phyloP scores from a whole-genome alignment of 2,329 filamentous ascomycete species.

The Penicillium sp. region DNA sequence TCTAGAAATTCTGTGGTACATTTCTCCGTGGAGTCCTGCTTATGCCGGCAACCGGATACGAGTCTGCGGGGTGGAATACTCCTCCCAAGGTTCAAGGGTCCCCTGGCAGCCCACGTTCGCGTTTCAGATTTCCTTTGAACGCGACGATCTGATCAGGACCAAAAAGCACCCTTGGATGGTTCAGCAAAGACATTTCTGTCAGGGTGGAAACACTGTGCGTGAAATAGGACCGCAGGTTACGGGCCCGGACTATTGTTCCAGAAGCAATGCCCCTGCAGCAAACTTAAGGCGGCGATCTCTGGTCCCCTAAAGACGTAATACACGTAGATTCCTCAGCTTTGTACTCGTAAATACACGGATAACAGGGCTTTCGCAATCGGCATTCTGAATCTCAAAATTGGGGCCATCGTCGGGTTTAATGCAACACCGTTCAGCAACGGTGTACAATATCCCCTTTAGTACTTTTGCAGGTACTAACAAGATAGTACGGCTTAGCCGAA shows the following conservation, averaged over 20 bases:
- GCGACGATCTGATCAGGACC: not conserved
- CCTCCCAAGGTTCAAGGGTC: not conserved
- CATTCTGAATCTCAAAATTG: not conserved
- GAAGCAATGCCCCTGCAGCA: slow-evolving; percentile 5
- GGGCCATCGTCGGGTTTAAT: not conserved
- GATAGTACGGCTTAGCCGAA: not conserved
- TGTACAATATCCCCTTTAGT: not conserved
- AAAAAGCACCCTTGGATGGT: not conserved
- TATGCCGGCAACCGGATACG: not conserved
- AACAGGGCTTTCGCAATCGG: not conserved
- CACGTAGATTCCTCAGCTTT: not conserved
- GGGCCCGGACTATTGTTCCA: slow-evolving; percentile 4
- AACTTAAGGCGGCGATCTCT: not conserved
- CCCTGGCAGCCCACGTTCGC: not conserved
- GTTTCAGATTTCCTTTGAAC: not conserved
- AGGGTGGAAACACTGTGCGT: not conserved
- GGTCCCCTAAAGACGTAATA: not conserved
- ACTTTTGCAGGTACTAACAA: not conserved
- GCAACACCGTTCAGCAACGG: not conserved
- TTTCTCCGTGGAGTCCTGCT: not conserved
- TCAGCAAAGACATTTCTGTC: not conserved
- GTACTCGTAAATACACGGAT: not conserved
- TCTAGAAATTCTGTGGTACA: not conserved
- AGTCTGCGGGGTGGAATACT: slow-evolving; percentile 3
- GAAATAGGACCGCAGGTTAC: not conserved